Base-by-base conservation (phyloP, 2,329 filamentous ascomycete genomes). In the Pestalotiopsis sp. region DNA sequence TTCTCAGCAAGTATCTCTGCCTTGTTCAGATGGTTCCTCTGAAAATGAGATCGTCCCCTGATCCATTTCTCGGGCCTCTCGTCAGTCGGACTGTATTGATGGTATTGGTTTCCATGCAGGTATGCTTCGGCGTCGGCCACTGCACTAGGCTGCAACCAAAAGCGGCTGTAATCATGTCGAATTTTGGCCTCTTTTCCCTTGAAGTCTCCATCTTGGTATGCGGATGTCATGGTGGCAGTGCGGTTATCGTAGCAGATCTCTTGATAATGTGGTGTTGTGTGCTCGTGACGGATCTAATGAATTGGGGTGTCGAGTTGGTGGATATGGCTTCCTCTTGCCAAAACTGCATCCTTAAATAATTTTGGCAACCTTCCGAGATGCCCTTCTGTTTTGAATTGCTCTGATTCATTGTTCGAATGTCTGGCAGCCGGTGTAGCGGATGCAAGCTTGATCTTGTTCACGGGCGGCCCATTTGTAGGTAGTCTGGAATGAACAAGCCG, bases 1-100 rank as follows among this genome's bases (percentile, higher is more conserved):
- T 63, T 67, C 20, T 56, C 20, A 6, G 67, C 70, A n/a, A 74
- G 31, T 9, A 2, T 9, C 5, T 67, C 67, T 1, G 1, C 2
- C 2, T 1, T 3, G 6, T n/a, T 17, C 45, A 52, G 41, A 2
- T 17, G 9, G n/a, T 52, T 3, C 5, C 0, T 1, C 45, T 20
- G 45, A n/a, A 52, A 52, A 20, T n/a, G 5, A 2, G 17, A n/a
- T 0, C 1, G 1, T 1, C 7, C 20, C 45, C 7, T 17, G 45
- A 52, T 4, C 41, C 41, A 45, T 17, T 45, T 45, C 41, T 45
- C 6, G 1, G 39, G 13, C 38, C 7, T 39, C 38, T 39, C 38
- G 38, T 9, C 2, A 39, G 9, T 39, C 38, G 38, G 23, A 23
- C 23, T 6, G 27, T 31, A 36, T 36, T 36, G 31, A 36, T 52